A percentile compares a stretch with the other conserved stretches of the same genome.
phyloP scores from a whole-genome alignment of 129 eudicot genomes.

The sunflower (Helianthus annuus) region HanXRQr2.0-SUNRISE NC_035434.2:129763293-129763792 shows the following conservation, averaged over 20 bases:
- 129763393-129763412: constrained; percentile 70
- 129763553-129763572: constrained; percentile 63
- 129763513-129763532: not conserved
- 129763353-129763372: constrained; percentile 81
- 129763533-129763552: not conserved
- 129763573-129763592: constrained; percentile 84
- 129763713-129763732: not conserved
- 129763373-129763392: constrained; percentile 95
- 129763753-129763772: not conserved
- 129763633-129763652: constrained; percentile 81
- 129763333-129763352: constrained; percentile 94
- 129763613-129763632: constrained; percentile 89
- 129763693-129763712: constrained; percentile 46
- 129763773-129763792: not conserved
- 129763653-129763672: constrained; percentile 61
- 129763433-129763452: constrained; percentile 81
- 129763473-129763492: not conserved
- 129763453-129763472: constrained; percentile 58
- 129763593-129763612: constrained; percentile 90
- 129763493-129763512: not conserved
- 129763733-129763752: not conserved
- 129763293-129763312: constrained; percentile 93
- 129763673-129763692: constrained; percentile 70
- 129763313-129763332: constrained; percentile 89
- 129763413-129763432: constrained; percentile 87